Base-by-base conservation (phyloP, 2,329 filamentous ascomycete species). In the Cyclaneusma minus region DNA sequence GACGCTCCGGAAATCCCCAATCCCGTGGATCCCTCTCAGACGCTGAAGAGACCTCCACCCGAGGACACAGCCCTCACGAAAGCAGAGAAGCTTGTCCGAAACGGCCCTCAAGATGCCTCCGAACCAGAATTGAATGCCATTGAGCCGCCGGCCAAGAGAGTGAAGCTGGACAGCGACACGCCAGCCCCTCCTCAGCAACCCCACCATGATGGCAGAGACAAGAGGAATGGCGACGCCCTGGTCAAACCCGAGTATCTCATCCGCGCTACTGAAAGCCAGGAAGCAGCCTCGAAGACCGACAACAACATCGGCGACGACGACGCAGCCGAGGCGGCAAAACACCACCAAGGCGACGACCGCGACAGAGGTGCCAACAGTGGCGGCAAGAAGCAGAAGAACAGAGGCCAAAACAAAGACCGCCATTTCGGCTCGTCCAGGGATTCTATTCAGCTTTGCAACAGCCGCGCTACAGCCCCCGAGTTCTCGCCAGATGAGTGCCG, bases 381-480 rank as follows among this genome's bases (percentile, higher is more conserved):
- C 25, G 47, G 37, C 31, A 69, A 65, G 44, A 61, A 66, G 38
- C 65, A 68, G 45, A 75, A 74, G 45, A 54, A 69, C 37, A 62
- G 61, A 22, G 80, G 81, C 17, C 84, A 93, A 52, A 94, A 95
- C 51, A 84, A 75, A 36, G 70, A 70, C 38, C 77, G 87, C 30
- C 68, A 67, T 22, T 94, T 89, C 48, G 84, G 84, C 26, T 71
- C 62, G 35, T 89, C 82, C 21, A 66, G 70, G 33, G 87, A 95
- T 46, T 67, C 68, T 16, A 62, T 85, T 29, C 68, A 68, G 21
- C 65, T 95, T 6, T 95, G 87, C 54, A 69, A 72, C 40, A 83
- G 74, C 28, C 64, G 80, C 33, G 68, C 68, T 11, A 65, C 71
- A 42, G 65, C 59, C 34, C 62, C 78, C 19, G 87, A 95, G 47